Percentiles rank a stretch among this genome's conserved stretches.
phyloP scores from a whole-genome alignment of 495 filamentous ascomycete genomes.

The Coniosporium apollinis region DNA sequence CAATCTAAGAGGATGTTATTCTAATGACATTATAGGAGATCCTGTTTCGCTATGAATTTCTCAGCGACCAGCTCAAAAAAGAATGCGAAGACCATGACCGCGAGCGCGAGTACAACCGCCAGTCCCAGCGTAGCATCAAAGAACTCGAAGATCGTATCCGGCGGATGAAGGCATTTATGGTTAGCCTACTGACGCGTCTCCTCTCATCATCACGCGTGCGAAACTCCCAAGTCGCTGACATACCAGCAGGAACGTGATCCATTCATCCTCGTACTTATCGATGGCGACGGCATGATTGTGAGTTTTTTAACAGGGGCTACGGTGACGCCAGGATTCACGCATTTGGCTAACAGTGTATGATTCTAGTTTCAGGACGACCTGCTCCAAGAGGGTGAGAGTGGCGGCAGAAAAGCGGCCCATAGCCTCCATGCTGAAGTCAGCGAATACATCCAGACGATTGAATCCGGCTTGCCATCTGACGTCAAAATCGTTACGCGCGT shows the following conservation, averaged over 20 bases:
- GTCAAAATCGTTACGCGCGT: conserved; percentile 49
- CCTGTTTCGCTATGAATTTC: conserved; percentile 9
- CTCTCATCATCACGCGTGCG: not conserved
- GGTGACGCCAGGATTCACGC: too few species aligned
- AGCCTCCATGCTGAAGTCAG: conserved; percentile 39
- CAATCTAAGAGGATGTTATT: not conserved
- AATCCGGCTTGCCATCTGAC: conserved; percentile 31
- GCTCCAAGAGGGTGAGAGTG: conserved; percentile 45
- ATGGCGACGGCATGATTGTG: conserved; percentile 61
- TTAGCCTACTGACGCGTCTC: not conserved
- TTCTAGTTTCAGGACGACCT: conserved; percentile 47
- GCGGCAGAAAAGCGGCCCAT: conserved; percentile 54
- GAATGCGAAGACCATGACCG: conserved; percentile 7
- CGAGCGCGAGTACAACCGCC: conserved; percentile 5
- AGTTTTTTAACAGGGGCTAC: too few species aligned
- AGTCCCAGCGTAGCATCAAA: conserved; percentile 2
- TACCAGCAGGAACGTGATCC: conserved; percentile 48
- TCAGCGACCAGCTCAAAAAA: conserved; percentile 6
- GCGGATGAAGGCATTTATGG: conserved; percentile 4
- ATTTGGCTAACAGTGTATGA: too few species aligned
- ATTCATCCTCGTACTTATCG: conserved; percentile 59
- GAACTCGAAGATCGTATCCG: not conserved
- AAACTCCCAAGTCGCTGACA: too few species aligned
- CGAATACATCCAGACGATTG: conserved; percentile 29
- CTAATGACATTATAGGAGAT: conserved; percentile 9